Base-by-base conservation (phyloP, 2,329 filamentous ascomycete genomes). In the Phialophora chinensis region DNA sequence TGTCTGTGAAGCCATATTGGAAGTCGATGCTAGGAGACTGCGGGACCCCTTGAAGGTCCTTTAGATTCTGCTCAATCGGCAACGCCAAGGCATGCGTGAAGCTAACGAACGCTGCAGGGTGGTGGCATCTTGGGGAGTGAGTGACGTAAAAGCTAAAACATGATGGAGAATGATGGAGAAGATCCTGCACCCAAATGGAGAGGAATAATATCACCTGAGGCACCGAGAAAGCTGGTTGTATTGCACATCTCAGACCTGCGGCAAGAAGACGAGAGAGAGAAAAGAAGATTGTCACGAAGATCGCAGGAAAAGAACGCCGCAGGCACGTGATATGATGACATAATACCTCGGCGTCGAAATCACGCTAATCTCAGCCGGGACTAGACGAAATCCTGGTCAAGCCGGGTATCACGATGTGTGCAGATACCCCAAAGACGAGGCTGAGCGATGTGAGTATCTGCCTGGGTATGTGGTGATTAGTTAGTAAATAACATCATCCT, bases 401-500 rank as follows among this genome's bases (percentile, higher is more conserved):
- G 23, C 2, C 49, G 49, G 49, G 49, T 8, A 11, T 23, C 17
- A 52, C 8, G 23, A 52, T 25, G 25, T 27, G 10, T 17, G 20
- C 49, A 12, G 25, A 29, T 8, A 27, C 49, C 3, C 11, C 10
- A 27, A 27, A 14, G 49, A 8, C 49, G 49, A 29, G 1, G 7
- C 11, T 54, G 23, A 35, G 29, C 53, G 27, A 29, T 4, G 27
- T 55, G 29, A 55, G 25, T 23, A 29, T 29, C 20, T 53, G n/a
- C 14, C 50, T 4, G 33, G 2, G 29, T 35, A 17, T 17, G 14
- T 20, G 2, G 29, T 42, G 20, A 23, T 20, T 12, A 29, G 6
- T 66, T 42, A 97, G 81, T 97, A 97, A 66, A 96, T 94, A 61
- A 97, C 92, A 73, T 90, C 93, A 74, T 97, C 93, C 80, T 97